Base-by-base conservation (phyloP, 1,139 yeast genomes). In the Protomyces lactucae-debilis region DNA sequence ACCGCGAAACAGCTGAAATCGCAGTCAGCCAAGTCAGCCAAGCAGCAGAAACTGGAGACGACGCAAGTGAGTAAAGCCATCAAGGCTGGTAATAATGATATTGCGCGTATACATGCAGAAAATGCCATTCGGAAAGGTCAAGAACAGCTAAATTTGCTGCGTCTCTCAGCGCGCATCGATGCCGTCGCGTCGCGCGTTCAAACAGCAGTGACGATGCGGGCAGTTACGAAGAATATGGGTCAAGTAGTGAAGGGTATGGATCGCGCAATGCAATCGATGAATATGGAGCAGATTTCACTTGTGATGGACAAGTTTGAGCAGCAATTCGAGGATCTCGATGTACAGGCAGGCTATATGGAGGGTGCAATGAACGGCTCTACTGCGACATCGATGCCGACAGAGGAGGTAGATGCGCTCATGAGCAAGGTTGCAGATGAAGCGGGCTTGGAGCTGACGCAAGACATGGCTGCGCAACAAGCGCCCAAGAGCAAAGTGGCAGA, bases 381-480 rank as follows among this genome's bases (percentile, higher is more conserved):
- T 72, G 97, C 97, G 0, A 82, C 88, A 68, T 82, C 87, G 35
- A 89, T 95, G 3, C 99, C 98, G 10, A 97, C 91, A 73, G 99
- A 93, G 67, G 96, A 92, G 70, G 99, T 95, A 37, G 98, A 93
- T 74, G 83, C 87, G 67, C 79, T 95, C 72, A 83, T 95, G 88
- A 91, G 82, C 72, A 92, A 89, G 75, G 93, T 95, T 40, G 99
- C 99, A 0, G 99, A 95, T 74, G 99, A 93, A 74, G 97, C 97
- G 0, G 99, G 99, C 1, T 79, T 95, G 57, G 99, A 95, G 74
- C 80, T 93, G 80, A 87, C 87, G 72, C 98, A 92, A 70, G 87
- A 88, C 48, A 78, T 87, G 73, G 88, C 83, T 66, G 79, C 63
- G 53, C 63, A 59, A 16, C 52, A 59, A 35, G 63, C 54, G 36